Evolutionary conservation across 1,284 basidiomycete genomes (phyloP).

Genomic region (Rhodotorula sp.): DNA sequence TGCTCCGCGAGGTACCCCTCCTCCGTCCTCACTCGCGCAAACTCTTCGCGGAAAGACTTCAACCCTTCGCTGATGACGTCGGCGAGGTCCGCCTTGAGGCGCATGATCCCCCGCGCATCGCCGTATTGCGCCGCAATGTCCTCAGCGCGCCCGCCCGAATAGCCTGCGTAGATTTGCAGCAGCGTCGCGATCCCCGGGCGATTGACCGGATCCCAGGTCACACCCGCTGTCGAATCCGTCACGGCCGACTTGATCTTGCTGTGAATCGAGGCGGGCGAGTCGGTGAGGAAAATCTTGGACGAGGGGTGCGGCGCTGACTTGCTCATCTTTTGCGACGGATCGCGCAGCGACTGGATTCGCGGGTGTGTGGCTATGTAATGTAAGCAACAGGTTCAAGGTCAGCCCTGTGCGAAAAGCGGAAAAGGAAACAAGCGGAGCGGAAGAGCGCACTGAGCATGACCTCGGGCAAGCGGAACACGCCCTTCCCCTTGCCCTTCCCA

Average conservation of each 20-base stretch:
- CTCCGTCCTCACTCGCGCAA: constrained; percentile 66
- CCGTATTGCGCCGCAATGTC: constrained; percentile 59
- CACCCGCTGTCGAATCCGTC: constrained; percentile 73
- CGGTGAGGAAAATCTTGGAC: constrained; percentile 87
- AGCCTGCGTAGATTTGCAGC: constrained; percentile 66
- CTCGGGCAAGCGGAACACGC: constrained; percentile 72
- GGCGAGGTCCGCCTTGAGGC: constrained; percentile 71
- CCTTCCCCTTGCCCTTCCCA: constrained; percentile 42
- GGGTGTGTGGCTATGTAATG: constrained; percentile 66
- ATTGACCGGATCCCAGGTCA: constrained; percentile 73
- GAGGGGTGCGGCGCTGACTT: constrained; percentile 78
- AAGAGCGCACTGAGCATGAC: constrained; percentile 70
- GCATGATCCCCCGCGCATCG: constrained; percentile 61
- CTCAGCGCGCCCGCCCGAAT: constrained; percentile 58
- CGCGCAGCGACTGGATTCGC: constrained; percentile 70
- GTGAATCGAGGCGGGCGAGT: constrained; percentile 64
- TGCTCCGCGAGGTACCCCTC: constrained; percentile 65
- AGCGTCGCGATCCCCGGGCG: constrained; percentile 85
- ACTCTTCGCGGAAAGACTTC: constrained; percentile 69
- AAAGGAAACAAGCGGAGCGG: neutral
- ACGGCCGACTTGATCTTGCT: constrained; percentile 78
- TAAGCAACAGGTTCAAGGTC: neutral
- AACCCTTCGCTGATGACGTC: constrained; percentile 72
- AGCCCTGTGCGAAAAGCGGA: neutral
- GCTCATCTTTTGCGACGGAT: constrained; percentile 90